phyloP scores from a whole-genome alignment of 1,284 basidiomycete genomes.

The Takashimella tepidaria region DNA sequence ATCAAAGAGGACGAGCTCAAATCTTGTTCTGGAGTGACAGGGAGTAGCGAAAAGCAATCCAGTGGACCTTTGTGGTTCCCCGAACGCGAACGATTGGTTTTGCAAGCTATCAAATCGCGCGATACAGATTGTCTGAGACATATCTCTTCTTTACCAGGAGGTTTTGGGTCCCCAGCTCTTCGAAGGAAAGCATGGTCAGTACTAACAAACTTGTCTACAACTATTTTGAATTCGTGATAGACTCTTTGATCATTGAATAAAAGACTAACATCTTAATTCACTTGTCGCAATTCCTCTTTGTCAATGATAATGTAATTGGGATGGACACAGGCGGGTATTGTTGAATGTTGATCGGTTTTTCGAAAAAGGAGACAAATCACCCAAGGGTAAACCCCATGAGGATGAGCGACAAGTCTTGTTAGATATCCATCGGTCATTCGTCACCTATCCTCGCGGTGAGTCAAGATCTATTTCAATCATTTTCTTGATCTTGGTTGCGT shows the following conservation, averaged over 20 bases:
- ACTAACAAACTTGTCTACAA: too few relatives aligned
- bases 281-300: too few relatives aligned
- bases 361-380: conserved; percentile 6
- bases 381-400: conserved; percentile 51
- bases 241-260: too few relatives aligned
- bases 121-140: conserved; percentile 29
- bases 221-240: too few relatives aligned
- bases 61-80: conserved; percentile 21
- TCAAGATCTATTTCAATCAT: too few relatives aligned
- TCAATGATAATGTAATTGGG: not conserved
- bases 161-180: conserved; percentile 36
- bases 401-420: conserved; percentile 80
- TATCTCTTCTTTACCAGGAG: conserved; percentile 40
- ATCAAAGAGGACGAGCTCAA: too few relatives aligned
- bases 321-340: conserved; percentile 27
- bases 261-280: too few relatives aligned
- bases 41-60: too few relatives aligned
- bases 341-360: conserved; percentile 12
- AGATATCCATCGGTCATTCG: conserved; percentile 83
- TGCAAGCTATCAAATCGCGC: conserved; percentile 26
- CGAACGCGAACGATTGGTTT: conserved; percentile 26
- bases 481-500: not conserved
- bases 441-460: conserved; percentile 77
- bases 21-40: too few relatives aligned
- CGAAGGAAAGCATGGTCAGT: conserved; percentile 41